Percentiles rank a stretch among this genome's conserved stretches.
These are phyloP conservation scores for Lactifluus subvellereus DNA, from an alignment of 768 basidiomycete species.

Conservation along the genomic window DNA sequence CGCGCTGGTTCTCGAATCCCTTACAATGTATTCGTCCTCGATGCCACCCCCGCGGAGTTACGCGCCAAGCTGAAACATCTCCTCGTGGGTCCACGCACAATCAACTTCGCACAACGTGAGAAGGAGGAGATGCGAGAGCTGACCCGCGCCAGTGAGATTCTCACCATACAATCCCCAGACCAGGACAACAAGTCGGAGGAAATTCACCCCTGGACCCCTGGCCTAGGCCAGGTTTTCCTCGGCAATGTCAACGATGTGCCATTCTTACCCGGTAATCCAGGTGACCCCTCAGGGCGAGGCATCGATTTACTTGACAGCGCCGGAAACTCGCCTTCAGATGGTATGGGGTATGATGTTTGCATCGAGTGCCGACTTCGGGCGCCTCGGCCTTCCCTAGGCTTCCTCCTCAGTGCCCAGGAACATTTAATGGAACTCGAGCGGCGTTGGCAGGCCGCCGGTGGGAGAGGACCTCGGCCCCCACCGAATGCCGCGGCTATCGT, in stretches of 20 bases:
- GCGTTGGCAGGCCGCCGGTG: slow-evolving; percentile 40
- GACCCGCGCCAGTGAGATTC: slow-evolving; percentile 76
- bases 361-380: slow-evolving; percentile 84
- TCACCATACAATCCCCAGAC: slow-evolving; percentile 34
- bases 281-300: background rate
- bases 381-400: slow-evolving; percentile 60
- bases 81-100: slow-evolving; percentile 52
- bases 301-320: slow-evolving; percentile 35
- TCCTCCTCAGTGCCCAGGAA: slow-evolving; percentile 70
- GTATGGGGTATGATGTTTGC: slow-evolving; percentile 76
- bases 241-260: slow-evolving; percentile 83
- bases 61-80: slow-evolving; percentile 44
- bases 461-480: slow-evolving; percentile 55
- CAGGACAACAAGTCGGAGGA: slow-evolving; percentile 32
- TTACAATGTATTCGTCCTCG: slow-evolving; percentile 78
- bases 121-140: slow-evolving; percentile 87
- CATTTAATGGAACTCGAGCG: slow-evolving; percentile 61
- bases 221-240: slow-evolving; percentile 64
- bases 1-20: slow-evolving; percentile 36
- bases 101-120: slow-evolving; percentile 80
- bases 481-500: slow-evolving; percentile 67
- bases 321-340: slow-evolving; percentile 42
- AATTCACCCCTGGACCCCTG: slow-evolving; percentile 35
- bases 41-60: slow-evolving; percentile 46
- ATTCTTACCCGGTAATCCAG: slow-evolving; percentile 24